phyloP scores from a whole-genome alignment of 176 grass and related monocot genomes.

The Oryza punctata region DNA sequence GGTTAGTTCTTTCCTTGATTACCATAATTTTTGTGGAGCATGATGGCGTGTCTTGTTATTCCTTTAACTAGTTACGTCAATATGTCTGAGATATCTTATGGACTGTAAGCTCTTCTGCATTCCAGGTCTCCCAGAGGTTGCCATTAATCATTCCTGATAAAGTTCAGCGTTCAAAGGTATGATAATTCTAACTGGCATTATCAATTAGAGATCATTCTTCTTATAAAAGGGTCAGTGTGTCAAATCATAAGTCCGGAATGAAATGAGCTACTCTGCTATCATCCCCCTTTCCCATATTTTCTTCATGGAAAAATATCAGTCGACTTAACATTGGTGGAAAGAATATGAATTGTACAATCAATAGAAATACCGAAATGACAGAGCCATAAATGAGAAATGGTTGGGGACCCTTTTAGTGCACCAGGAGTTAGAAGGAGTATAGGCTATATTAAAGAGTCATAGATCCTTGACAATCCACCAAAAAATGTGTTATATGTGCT shows the following conservation, averaged over 20 bases:
- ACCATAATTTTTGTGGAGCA: constrained; percentile 22
- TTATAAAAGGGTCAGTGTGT: constrained; percentile 25
- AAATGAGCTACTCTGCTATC: not conserved
- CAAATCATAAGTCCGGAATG: constrained; percentile 11
- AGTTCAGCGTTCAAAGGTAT: constrained; percentile 97
- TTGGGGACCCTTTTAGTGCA: not conserved
- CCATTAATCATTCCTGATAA: constrained; percentile 86
- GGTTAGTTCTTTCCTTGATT: not conserved
- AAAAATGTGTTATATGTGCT: constrained; percentile 1
- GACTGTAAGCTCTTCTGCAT: constrained; percentile 28
- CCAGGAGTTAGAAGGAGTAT: not conserved
- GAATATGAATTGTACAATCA: not conserved
- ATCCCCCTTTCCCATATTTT: not conserved
- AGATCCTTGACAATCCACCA: not conserved
- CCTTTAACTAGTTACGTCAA: constrained; percentile 21
- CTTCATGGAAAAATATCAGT: not conserved
- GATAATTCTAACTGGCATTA: constrained; percentile 35
- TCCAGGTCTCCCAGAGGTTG: constrained; percentile 80
- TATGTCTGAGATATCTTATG: constrained; percentile 25
- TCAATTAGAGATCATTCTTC: not conserved
- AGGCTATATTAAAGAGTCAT: constrained; percentile 7
- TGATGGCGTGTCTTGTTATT: constrained; percentile 8
- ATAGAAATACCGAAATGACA: not conserved
- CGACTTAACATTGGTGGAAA: not conserved
- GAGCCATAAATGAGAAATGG: no score